These are phyloP conservation scores for Hypocrella siamensis DNA, from an alignment of 2,329 filamentous ascomycete species.

Conservation along the genomic window DNA sequence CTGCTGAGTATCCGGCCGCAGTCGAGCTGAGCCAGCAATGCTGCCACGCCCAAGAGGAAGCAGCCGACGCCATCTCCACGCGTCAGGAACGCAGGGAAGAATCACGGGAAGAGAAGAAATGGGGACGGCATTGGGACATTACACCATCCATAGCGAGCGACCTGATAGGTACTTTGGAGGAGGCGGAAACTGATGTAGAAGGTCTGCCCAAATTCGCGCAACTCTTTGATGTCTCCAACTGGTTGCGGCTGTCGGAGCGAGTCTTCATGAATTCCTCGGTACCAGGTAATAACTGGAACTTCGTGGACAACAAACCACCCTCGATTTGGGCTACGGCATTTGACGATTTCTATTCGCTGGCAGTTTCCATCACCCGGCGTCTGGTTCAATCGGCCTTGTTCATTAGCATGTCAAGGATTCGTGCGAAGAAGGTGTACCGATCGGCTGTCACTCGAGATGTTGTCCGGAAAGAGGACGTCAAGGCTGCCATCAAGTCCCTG, in stretches of 20 bases:
- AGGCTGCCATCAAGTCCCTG: conserved; percentile 31
- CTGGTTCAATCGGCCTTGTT: conserved; percentile 55
- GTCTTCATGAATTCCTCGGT: conserved; percentile 62
- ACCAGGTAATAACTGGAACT: conserved; percentile 51
- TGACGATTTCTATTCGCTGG: conserved; percentile 57
- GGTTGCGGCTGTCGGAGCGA: conserved; percentile 46
- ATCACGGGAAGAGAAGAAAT: conserved; percentile 39
- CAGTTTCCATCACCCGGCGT: conserved; percentile 51
- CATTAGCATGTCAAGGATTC: conserved; percentile 53
- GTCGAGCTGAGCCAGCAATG: conserved; percentile 54
- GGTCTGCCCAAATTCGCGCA: too few relatives aligned
- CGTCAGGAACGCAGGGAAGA: conserved; percentile 50
- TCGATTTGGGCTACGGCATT: conserved; percentile 61
- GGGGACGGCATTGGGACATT: conserved; percentile 54
- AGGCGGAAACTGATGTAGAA: too few relatives aligned
- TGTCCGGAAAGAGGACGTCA: conserved; percentile 29
- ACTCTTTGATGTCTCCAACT: conserved; percentile 42
- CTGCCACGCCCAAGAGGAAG: conserved; percentile 47
- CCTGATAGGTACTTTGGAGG: conserved; percentile 9
- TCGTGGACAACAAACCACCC: conserved; percentile 43
- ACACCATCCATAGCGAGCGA: conserved; percentile 20
- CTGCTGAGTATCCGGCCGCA: conserved; percentile 53
- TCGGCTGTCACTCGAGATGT: conserved; percentile 12
- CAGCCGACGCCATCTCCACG: conserved; percentile 48
- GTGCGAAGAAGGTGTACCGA: conserved; percentile 25